phyloP scores from a whole-genome alignment of 345 rosid genomes.

The Eutrema yunnanense region DNA sequence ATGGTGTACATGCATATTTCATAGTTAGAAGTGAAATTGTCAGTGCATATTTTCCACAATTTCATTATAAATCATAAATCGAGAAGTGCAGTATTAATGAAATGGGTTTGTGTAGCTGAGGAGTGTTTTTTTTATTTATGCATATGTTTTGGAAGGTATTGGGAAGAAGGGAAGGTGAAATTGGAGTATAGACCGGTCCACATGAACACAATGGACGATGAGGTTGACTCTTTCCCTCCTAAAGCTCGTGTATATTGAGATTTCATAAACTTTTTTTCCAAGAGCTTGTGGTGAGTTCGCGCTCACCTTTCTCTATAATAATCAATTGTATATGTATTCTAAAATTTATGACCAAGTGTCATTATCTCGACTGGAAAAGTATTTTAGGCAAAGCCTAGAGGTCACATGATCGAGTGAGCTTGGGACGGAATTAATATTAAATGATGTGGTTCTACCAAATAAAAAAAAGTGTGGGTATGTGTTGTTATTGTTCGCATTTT shows the following conservation, averaged over 20 bases:
- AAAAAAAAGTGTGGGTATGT: neutral
- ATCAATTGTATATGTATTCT: neutral
- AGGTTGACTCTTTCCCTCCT: constrained; percentile 76
- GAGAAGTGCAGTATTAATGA: neutral
- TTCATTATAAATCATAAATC: neutral
- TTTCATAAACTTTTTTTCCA: neutral
- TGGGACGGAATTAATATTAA: too few relatives aligned
- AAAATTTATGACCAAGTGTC: neutral
- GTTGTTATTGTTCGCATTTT: too few relatives aligned
- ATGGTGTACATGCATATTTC: neutral
- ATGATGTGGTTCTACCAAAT: neutral
- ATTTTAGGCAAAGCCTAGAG: too few relatives aligned
- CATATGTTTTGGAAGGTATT: constrained; percentile 44
- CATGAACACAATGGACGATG: constrained; percentile 84
- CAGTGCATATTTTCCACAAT: neutral
- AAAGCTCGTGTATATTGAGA: constrained; percentile 87
- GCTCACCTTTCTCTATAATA: neutral
- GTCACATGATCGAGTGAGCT: too few relatives aligned
- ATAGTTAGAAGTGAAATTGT: neutral
- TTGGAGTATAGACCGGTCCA: constrained; percentile 93
- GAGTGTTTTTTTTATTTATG: neutral
- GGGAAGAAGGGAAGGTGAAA: constrained; percentile 86
- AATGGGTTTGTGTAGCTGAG: neutral
- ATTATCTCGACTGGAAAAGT: too few relatives aligned
- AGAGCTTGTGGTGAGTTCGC: neutral